A percentile compares a stretch with the other conserved stretches of the same genome.
Conservation (phyloP, 1,139 yeast genomes). For the Debaryomyces sp. region DNA sequence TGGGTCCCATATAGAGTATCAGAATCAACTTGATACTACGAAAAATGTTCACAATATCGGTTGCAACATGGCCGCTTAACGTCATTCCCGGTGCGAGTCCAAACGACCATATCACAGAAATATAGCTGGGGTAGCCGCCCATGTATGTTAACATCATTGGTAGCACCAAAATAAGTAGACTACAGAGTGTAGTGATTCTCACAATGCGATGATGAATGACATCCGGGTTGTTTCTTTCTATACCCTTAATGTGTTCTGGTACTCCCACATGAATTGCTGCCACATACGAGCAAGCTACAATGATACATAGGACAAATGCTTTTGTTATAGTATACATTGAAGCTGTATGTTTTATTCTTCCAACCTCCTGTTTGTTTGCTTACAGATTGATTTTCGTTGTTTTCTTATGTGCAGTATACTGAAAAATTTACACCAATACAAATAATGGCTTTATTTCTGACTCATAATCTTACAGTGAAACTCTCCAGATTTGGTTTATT, state of each 20-base stretch:
- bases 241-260: constrained; percentile 26
- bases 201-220: constrained; percentile 39
- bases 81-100: constrained; percentile 37
- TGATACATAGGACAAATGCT: constrained; percentile 9
- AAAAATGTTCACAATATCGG: constrained; percentile 28
- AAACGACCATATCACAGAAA: constrained; percentile 16
- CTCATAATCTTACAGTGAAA: constrained; percentile 4
- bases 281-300: constrained; percentile 47
- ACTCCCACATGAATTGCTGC: constrained; percentile 33
- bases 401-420: background rate
- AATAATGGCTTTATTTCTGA: constrained; percentile 1
- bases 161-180: constrained; percentile 28
- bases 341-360: background rate
- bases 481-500: constrained; percentile 5
- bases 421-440: constrained; percentile 7
- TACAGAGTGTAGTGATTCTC: constrained; percentile 38
- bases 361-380: background rate
- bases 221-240: constrained; percentile 49
- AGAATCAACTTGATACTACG: constrained; percentile 34
- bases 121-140: constrained; percentile 8
- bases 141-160: constrained; percentile 22
- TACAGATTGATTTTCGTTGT: background rate
- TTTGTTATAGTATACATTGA: constrained; percentile 1
- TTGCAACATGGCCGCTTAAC: constrained; percentile 16
- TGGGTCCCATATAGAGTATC: constrained; percentile 61